phyloP scores from a whole-genome alignment of 768 basidiomycete species.

The Tricholoma bakamatsutake region DNA sequence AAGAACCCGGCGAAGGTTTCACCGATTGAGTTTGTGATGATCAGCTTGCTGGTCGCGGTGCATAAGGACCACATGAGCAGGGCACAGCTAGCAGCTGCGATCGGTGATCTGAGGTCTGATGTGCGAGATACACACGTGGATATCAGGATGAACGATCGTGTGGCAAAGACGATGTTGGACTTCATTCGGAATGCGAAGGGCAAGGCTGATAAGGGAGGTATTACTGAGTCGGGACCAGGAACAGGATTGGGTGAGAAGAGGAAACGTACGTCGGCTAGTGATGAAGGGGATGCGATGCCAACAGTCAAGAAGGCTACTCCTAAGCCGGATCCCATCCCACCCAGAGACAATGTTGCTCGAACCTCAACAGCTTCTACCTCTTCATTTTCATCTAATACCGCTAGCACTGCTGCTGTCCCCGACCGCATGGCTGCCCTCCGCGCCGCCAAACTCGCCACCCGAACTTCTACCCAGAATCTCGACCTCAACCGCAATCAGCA shows the following conservation, averaged over 20 bases:
- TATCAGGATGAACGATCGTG: constrained; percentile 56
- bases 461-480: background rate
- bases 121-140: constrained; percentile 53
- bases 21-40: constrained; percentile 63
- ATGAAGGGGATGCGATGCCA: constrained; percentile 7
- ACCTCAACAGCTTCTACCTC: background rate
- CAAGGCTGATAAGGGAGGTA: constrained; percentile 10
- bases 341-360: background rate
- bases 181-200: constrained; percentile 35
- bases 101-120: constrained; percentile 45
- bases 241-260: constrained; percentile 11
- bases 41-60: constrained; percentile 46
- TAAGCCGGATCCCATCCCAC: background rate
- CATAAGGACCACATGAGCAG: constrained; percentile 34
- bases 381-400: background rate
- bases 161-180: constrained; percentile 46
- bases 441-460: constrained; percentile 13
- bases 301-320: background rate
- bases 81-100: constrained; percentile 36
- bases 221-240: background rate
- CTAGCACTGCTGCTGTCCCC: background rate
- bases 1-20: constrained; percentile 46
- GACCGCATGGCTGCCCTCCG: constrained; percentile 21
- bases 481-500: constrained; percentile 8
- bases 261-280: constrained; percentile 11